Evolutionary conservation across 2,329 filamentous ascomycete genomes (phyloP), one percentile per base, ranked within the genome.

Genomic region (Monosporascus sp.): DNA sequence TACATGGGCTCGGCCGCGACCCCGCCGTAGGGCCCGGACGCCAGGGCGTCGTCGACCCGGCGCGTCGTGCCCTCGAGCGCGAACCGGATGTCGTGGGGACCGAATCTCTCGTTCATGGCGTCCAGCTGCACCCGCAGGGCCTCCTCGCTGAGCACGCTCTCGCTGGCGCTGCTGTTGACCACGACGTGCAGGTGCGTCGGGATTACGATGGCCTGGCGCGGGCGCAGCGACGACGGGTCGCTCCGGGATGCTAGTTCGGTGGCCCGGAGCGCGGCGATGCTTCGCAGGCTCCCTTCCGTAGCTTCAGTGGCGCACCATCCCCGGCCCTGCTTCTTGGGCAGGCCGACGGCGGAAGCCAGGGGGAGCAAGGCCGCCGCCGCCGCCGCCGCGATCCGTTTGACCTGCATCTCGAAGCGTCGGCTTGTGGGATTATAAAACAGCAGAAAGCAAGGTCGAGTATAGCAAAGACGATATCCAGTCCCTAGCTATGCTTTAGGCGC

Each of bases 181-280:
- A 48, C 51, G n/a, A 39, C 46, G 17, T 51, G 50, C 50, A 51
- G 6, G 44, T 51, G 20, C n/a, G 46, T 37, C n/a, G 50, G 50
- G 35, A 51, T 48, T 27, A 25, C 24, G 31, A 51, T 47, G 31
- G 43, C 22, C 43, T 15, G n/a, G 8, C 18, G 41, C n/a, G 18
- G 41, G 3, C n/a, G 41, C 7, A 20, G n/a, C 20, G 22, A 15
- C 43, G 43, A 17, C 24, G 43, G 14, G 22, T 46, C 43, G 14
- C 43, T 15, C 43, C 8, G 24, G 15, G 43, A 14, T 22, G 43
- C 43, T 31, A n/a, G 20, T 24, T 46, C 24, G 22, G 43, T 20
- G 3, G 24, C 43, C 24, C n/a, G n/a, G 43, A 46, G 17, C 7
- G 22, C 7, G 7, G 43, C 22, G 43, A 46, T 27, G 24, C 24